A percentile compares a stretch with the other conserved stretches of the same genome.
Evolutionary conservation across 306 rosid genomes (phyloP).

Genomic region (Prunus davidiana): DNA sequence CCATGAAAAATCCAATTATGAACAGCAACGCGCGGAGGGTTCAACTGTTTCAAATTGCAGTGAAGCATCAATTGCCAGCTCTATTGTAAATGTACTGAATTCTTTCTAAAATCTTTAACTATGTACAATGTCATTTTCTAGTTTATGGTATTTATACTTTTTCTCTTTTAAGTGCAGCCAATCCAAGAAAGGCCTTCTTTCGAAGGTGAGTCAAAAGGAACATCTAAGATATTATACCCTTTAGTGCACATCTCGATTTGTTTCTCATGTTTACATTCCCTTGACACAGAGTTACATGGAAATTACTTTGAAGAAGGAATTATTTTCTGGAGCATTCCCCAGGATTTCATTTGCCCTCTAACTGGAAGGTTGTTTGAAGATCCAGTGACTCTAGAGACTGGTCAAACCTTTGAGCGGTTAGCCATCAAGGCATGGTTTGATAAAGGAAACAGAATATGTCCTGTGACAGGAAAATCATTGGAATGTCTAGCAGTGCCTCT

Average conservation of each 20-base stretch:
- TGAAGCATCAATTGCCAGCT: slow-evolving; percentile 22
- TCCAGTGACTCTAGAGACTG: slow-evolving; percentile 80
- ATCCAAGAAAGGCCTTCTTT: slow-evolving; percentile 33
- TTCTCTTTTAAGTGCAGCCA: slow-evolving; percentile 46
- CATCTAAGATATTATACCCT: slow-evolving; percentile 4
- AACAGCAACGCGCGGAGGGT: slow-evolving; percentile 13
- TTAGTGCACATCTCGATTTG: slow-evolving; percentile 11
- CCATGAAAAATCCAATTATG: slow-evolving; percentile 28
- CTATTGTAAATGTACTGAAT: slow-evolving; percentile 24
- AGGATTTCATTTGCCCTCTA: slow-evolving; percentile 71
- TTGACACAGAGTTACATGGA: slow-evolving; percentile 29
- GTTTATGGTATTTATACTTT: slow-evolving; percentile 13
- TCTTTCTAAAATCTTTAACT: neutral
- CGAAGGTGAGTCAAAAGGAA: slow-evolving; percentile 48
- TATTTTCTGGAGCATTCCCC: slow-evolving; percentile 45
- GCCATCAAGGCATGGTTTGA: slow-evolving; percentile 75
- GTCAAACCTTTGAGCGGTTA: slow-evolving; percentile 67
- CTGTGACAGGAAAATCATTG: slow-evolving; percentile 62
- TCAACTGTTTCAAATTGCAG: slow-evolving; percentile 23
- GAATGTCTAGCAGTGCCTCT: slow-evolving; percentile 50
- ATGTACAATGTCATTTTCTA: neutral
- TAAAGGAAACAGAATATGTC: slow-evolving; percentile 72
- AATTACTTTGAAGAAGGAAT: slow-evolving; percentile 46
- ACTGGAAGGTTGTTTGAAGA: slow-evolving; percentile 67
- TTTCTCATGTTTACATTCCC: slow-evolving; percentile 17